Conservation (phyloP, 1,139 yeast species). For the Candida glucosophila region DNA sequence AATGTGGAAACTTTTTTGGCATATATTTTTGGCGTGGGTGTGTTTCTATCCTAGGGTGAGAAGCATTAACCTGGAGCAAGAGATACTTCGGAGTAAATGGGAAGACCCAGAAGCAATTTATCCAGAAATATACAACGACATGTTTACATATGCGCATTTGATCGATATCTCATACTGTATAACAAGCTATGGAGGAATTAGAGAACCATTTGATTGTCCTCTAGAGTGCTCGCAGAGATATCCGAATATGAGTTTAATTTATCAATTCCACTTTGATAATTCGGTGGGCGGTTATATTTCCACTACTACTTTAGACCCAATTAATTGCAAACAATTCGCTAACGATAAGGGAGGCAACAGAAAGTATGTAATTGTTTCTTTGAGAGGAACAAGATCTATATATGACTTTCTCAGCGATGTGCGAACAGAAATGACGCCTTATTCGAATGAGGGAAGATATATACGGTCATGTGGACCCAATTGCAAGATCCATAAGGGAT, state of each 20-base stretch:
- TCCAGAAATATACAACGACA: slow-evolving; percentile 15
- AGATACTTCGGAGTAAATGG: neutral
- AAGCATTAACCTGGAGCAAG: neutral
- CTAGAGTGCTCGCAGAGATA: slow-evolving; percentile 30
- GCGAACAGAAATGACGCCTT: slow-evolving; percentile 29
- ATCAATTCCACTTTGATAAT: slow-evolving; percentile 41
- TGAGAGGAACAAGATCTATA: slow-evolving; percentile 43
- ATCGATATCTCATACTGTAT: slow-evolving; percentile 45
- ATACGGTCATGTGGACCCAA: slow-evolving; percentile 24
- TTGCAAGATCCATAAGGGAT: slow-evolving; percentile 44
- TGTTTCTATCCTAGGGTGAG: neutral
- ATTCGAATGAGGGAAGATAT: slow-evolving; percentile 15
- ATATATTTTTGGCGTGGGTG: neutral
- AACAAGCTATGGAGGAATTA: slow-evolving; percentile 23
- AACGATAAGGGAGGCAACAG: slow-evolving; percentile 5
- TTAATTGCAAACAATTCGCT: slow-evolving; percentile 11
- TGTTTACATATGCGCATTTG: slow-evolving; percentile 37
- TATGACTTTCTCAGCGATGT: slow-evolving; percentile 39
- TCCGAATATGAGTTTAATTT: slow-evolving; percentile 31
- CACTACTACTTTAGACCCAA: slow-evolving; percentile 19
- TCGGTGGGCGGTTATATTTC: slow-evolving; percentile 35
- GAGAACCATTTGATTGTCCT: slow-evolving; percentile 38
- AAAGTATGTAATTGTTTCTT: slow-evolving; percentile 29
- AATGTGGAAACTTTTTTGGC: neutral
- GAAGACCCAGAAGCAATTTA: slow-evolving; percentile 11